Conservation (phyloP, 2,329 filamentous ascomycete species). For the Dactylonectria estremocensis region DNA sequence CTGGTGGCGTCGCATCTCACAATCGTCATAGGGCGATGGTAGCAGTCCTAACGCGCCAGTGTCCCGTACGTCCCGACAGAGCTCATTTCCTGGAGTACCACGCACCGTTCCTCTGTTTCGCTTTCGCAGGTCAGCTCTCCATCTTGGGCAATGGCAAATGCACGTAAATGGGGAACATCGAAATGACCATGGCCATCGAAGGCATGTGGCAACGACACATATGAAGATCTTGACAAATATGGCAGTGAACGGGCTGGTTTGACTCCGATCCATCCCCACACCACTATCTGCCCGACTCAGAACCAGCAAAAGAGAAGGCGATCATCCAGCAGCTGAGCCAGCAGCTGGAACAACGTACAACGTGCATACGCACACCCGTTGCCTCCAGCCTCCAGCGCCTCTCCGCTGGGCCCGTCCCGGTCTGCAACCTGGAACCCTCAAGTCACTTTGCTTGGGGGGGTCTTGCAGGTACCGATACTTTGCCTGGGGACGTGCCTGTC, state of each 20-base stretch:
- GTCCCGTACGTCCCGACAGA: neutral
- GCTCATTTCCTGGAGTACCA: neutral
- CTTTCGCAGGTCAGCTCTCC: neutral
- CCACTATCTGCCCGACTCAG: slow-evolving; percentile 2
- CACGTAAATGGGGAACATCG: slow-evolving; percentile 8
- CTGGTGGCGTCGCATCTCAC: slow-evolving; percentile 23
- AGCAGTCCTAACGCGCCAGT: neutral
- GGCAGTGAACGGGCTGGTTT: slow-evolving; percentile 14
- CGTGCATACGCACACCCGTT: slow-evolving; percentile 16
- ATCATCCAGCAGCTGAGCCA: slow-evolving; percentile 3
- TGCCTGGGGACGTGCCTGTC: slow-evolving; percentile 42
- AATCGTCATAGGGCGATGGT: slow-evolving; percentile 24
- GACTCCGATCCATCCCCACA: slow-evolving; percentile 22
- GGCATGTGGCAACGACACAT: slow-evolving; percentile 14
- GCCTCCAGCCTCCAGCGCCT: slow-evolving; percentile 8
- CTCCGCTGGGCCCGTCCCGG: neutral
- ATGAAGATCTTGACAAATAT: slow-evolving; percentile 23
- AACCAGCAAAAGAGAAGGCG: slow-evolving; percentile 16
- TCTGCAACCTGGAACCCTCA: slow-evolving; percentile 47
- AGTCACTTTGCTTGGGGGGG: slow-evolving; percentile 40
- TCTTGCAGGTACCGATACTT: slow-evolving; percentile 49
- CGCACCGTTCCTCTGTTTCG: neutral
- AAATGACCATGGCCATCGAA: slow-evolving; percentile 2
- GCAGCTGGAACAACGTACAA: neutral
- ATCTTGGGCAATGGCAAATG: slow-evolving; percentile 14